Conservation (phyloP, 2,329 filamentous ascomycete species). For the Sporothrix mexicana region DNA sequence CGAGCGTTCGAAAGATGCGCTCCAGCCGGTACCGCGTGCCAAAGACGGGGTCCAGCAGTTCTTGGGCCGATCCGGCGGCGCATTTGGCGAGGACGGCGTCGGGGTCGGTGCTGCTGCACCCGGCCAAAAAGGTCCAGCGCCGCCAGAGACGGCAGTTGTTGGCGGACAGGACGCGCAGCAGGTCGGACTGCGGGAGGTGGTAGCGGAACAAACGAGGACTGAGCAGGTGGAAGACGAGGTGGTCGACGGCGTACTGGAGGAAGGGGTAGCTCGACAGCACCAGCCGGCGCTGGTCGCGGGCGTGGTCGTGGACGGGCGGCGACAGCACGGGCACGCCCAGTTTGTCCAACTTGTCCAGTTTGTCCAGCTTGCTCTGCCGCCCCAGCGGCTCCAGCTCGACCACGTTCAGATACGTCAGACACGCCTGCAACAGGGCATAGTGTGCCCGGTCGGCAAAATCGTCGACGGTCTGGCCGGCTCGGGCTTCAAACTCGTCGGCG, state of each 20-base stretch:
- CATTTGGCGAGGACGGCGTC: constrained; percentile 38
- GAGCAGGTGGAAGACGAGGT: constrained; percentile 45
- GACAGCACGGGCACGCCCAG: neutral
- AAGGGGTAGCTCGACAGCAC: constrained; percentile 45
- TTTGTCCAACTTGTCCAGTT: neutral
- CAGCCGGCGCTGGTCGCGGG: constrained; percentile 41
- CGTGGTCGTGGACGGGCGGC: neutral
- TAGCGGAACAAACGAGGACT: constrained; percentile 43
- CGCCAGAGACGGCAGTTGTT: constrained; percentile 45
- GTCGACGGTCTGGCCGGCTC: constrained; percentile 23
- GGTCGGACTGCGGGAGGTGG: constrained; percentile 43
- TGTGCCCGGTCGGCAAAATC: constrained; percentile 43
- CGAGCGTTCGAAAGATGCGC: constrained; percentile 43
- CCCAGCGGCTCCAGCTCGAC: constrained; percentile 44
- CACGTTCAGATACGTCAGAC: constrained; percentile 46
- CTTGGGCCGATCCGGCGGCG: constrained; percentile 33
- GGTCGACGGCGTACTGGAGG: constrained; percentile 44
- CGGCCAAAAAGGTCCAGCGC: constrained; percentile 44
- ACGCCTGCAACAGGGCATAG: constrained; percentile 43
- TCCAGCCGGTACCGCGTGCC: constrained; percentile 43
- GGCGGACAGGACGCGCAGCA: constrained; percentile 40
- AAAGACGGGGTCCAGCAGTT: constrained; percentile 43
- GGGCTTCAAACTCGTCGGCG: too few species aligned
- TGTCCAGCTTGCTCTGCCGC: constrained; percentile 22
- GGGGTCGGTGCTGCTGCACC: constrained; percentile 38